A percentile compares a stretch with the other conserved stretches of the same genome.
Conservation (phyloP, 805 yeast species). For the Saccharomycopsis javanensis region DNA sequence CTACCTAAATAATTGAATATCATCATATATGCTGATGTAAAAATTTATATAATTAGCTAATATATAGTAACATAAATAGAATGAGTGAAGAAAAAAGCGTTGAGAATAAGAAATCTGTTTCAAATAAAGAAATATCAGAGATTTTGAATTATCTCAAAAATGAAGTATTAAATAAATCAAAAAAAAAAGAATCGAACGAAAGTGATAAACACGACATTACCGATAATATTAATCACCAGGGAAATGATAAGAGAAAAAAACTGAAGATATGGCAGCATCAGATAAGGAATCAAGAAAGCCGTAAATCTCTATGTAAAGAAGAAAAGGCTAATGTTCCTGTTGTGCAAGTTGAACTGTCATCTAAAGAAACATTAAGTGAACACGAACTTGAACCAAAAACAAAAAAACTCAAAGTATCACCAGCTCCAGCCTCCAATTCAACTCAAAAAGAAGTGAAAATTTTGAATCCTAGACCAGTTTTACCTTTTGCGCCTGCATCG, state of each 20-base stretch:
- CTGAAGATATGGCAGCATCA: not conserved
- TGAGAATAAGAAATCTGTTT: not conserved
- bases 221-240: not conserved
- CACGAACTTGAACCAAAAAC: not conserved
- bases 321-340: not conserved
- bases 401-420: not conserved
- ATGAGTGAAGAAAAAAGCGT: not conserved
- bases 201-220: not conserved
- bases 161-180: not conserved
- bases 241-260: not conserved
- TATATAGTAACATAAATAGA: not conserved
- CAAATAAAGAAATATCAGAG: not conserved
- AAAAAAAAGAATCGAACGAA: not conserved
- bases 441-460: not conserved
- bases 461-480: not conserved
- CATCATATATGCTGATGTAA: too few species aligned
- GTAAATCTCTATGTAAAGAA: too few species aligned
- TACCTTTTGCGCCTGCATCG: slow-evolving; percentile 14
- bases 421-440: not conserved
- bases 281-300: not conserved
- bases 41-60: too few species aligned
- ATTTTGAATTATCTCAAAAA: not conserved
- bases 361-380: not conserved
- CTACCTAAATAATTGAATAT: too few species aligned
- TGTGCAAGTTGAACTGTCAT: not conserved